Base-by-base conservation (phyloP, 441 rosid genomes). In the Raphanus hybrid region DNA sequence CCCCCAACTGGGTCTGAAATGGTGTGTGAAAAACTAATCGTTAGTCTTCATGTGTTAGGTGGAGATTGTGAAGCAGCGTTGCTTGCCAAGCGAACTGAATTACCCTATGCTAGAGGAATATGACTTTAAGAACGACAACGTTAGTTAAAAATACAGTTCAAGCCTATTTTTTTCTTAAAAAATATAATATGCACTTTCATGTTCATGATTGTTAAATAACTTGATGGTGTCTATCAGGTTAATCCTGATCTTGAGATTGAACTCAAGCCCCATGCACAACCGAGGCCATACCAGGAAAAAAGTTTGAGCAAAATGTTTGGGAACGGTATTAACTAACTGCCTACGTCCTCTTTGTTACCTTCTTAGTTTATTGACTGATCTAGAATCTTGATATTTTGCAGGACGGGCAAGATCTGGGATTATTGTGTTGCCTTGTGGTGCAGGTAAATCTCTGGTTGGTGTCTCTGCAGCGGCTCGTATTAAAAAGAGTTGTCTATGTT, bases 271-370 rank as follows among this genome's bases (percentile, higher is more conserved):
- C 91, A 89, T 76, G 98, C 97, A 58, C 97, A 29, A 5, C 34
- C 34, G 34, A 29, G 34, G 34, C 98, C 94, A n/a, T 95, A 95
- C 85, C 99, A 95, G 82, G 98, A 91, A 81, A 91, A 93, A 84
- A 91, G 98, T 78, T 88, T 91, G 64, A 95, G 99, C 82, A 93
- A 95, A 90, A 95, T 95, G 99, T 95, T 95, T 87, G 99, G 99
- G 77, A 95, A 95, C 78, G 99, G 99, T 93, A 79, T 43, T 32
- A 10, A 8, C 45, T 35, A 6, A 39, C 43, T 74, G 57, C 12
- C 65, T 26, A 1, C 3, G 6, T 61, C 1, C 43, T 1, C n/a
- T n/a, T 61, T 10, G 48, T 41, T 12, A 10, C 29, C 29, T 75
- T 34, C 63, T 68, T 4, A 48, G 57, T 5, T 29, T 29, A 2